These are phyloP conservation scores for Fusarium decemcellulare DNA, from an alignment of 2,329 filamentous ascomycete genomes.

Conservation along the genomic window DNA sequence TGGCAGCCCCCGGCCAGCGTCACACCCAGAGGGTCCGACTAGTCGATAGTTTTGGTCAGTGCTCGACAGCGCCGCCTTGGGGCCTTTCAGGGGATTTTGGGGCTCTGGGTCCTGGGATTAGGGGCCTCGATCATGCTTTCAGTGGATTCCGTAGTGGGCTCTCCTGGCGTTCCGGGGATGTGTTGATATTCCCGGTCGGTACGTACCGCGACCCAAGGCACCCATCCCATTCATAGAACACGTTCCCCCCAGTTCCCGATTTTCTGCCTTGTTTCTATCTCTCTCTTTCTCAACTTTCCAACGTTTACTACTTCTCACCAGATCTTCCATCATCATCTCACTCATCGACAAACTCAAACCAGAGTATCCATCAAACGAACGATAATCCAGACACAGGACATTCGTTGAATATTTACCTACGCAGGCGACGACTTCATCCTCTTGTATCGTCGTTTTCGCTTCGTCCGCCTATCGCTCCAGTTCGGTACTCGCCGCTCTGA, in stretches of 20 bases:
- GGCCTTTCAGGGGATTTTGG: conserved; percentile 17
- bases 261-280: conserved; percentile 44
- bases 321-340: conserved; percentile 21
- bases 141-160: conserved; percentile 38
- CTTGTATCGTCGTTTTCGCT: conserved; percentile 14
- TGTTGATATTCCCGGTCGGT: conserved; percentile 30
- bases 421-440: conserved; percentile 19
- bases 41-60: not conserved
- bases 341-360: conserved; percentile 26
- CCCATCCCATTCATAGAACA: conserved; percentile 53
- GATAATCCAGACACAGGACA: not conserved
- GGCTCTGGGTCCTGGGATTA: conserved; percentile 20
- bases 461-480: conserved; percentile 14
- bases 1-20: conserved; percentile 28
- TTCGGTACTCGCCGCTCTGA: conserved; percentile 28
- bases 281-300: conserved; percentile 42
- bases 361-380: not conserved
- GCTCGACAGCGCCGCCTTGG: conserved; percentile 22
- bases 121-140: conserved; percentile 36
- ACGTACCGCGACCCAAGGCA: conserved; percentile 46
- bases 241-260: conserved; percentile 46
- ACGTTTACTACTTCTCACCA: conserved; percentile 32
- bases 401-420: not conserved
- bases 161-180: conserved; percentile 26
- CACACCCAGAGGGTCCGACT: conserved; percentile 6